Evolutionary conservation across 2,329 filamentous ascomycete species (phyloP), one percentile per base, ranked within the genome.

Genomic region (Cylindrodendrum hubeiense): DNA sequence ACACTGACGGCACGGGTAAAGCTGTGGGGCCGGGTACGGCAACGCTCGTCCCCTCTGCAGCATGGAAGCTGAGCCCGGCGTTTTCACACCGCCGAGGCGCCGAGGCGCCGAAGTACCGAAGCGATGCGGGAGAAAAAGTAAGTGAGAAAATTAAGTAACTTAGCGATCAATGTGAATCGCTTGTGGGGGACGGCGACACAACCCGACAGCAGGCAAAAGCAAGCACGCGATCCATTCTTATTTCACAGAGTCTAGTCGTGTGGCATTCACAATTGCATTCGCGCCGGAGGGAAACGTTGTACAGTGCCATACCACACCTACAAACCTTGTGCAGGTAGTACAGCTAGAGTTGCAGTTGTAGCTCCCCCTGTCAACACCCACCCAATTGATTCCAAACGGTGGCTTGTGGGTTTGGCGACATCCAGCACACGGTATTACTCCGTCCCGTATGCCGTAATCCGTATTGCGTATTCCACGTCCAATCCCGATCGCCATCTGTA

Each of bases 21-120:
- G n/a, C 19, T 59, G 60, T 49, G 60, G 60, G 60, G 60, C 60
- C 60, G 60, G 60, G 22, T 10, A 58, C 55, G 54, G 55, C 60
- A 63, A 34, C 49, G 39, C 60, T 63, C 34, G 47, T 30, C 39
- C 53, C 60, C 46, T 21, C 43, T 43, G 50, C 43, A 37, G 60
- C 28, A 33, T 21, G 26, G 26, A 17, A 33, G 47, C n/a, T 30
- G 28, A n/a, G n/a, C 33, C 54, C 60, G 61, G 61, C 50, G 41
- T 54, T 50, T 21, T 9, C 15, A 33, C 26, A 50, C 47, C 47
- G 47, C 47, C 47, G 47, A 50, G n/a, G n/a, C n/a, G n/a, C 47
- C 47, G 47, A 50, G 22, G 44, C 44, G 44, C 44, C 44, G 44
- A 49, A 9, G 15, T 17, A n/a, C 47, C 47, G 47, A 50, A 34